Conservation (phyloP, 2,329 filamentous ascomycete genomes). For the Fusarium sp. region DNA sequence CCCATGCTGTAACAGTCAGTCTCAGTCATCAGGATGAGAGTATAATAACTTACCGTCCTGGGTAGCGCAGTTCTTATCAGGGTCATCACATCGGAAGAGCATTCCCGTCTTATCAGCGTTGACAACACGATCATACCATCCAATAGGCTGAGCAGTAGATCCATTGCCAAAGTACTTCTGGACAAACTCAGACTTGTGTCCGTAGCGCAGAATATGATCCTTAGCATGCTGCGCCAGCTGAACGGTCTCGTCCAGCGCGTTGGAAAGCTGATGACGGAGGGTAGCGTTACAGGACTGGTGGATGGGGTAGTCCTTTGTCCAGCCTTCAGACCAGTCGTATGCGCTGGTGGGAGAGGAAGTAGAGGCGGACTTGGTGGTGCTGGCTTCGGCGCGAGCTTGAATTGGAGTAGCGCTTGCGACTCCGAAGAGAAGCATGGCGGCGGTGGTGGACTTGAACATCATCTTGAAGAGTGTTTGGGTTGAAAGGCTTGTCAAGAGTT, state of each 20-base stretch:
- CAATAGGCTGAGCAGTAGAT: conserved; percentile 67
- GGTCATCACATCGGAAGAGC: conserved; percentile 75
- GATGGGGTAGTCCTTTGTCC: conserved; percentile 58
- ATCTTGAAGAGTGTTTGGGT: conserved; percentile 29
- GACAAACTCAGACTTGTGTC: conserved; percentile 68
- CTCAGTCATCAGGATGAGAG: fast-evolving
- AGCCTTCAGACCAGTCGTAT: conserved; percentile 51
- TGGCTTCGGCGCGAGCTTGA: conserved; percentile 40
- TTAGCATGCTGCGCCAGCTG: conserved; percentile 69
- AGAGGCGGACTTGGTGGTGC: conserved; percentile 30
- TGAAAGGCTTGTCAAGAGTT: conserved; percentile 6
- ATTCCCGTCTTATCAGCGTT: conserved; percentile 66
- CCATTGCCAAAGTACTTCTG: conserved; percentile 74
- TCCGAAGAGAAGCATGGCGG: conserved; percentile 43
- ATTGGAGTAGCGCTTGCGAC: conserved; percentile 47
- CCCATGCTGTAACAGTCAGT: conserved; percentile 62
- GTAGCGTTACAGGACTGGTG: conserved; percentile 75
- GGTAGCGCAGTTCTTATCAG: conserved; percentile 70
- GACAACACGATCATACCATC: conserved; percentile 71
- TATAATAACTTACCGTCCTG: conserved; percentile 52
- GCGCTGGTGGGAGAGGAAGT: conserved; percentile 34
- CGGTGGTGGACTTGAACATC: conserved; percentile 43
- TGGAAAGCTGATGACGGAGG: conserved; percentile 64
- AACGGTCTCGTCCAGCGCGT: conserved; percentile 68
- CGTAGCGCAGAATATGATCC: conserved; percentile 69